A percentile compares a stretch with the other conserved stretches of the same genome.
Conservation (phyloP, 768 basidiomycete species). For the Termitomyces sp. region DNA sequence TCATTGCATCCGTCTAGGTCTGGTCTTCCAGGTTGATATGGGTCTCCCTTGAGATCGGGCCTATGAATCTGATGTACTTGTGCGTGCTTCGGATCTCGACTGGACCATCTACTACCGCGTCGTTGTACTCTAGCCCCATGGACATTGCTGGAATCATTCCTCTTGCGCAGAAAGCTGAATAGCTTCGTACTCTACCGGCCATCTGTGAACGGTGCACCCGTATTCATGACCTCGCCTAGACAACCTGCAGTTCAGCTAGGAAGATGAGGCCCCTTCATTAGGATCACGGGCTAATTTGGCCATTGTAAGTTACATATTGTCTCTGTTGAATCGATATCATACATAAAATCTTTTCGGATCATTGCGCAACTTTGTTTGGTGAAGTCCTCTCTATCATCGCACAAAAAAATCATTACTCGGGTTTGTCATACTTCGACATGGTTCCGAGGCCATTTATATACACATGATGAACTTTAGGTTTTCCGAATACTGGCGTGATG, state of each 20-base stretch:
- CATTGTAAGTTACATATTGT: too few relatives aligned
- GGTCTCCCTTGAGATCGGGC: too few relatives aligned
- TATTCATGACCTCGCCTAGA: conserved; percentile 77
- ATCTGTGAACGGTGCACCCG: conserved; percentile 80
- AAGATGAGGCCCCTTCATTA: too few relatives aligned
- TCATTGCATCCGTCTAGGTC: too few relatives aligned
- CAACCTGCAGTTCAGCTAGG: conserved; percentile 74
- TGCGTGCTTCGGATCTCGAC: conserved; percentile 4
- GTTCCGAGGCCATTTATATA: not conserved
- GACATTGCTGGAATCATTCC: conserved; percentile 24
- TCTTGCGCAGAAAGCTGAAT: conserved; percentile 43
- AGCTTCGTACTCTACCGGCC: conserved; percentile 80
- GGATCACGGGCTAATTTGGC: too few relatives aligned
- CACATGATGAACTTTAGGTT: not conserved
- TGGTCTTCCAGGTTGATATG: too few relatives aligned
- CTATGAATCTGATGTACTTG: too few relatives aligned
- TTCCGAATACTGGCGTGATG: not conserved
- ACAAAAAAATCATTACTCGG: too few relatives aligned
- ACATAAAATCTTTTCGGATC: too few relatives aligned
- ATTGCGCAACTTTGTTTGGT: too few relatives aligned
- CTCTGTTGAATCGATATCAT: too few relatives aligned
- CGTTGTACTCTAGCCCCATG: conserved; percentile 14
- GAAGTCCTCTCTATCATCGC: too few relatives aligned
- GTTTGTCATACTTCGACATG: not conserved
- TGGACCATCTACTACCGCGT: not conserved